Percentiles rank a stretch among this genome's conserved stretches.
These are phyloP conservation scores for Alternaria metachromatica DNA, from an alignment of 2,329 filamentous ascomycete species.

Conservation along the genomic window DNA sequence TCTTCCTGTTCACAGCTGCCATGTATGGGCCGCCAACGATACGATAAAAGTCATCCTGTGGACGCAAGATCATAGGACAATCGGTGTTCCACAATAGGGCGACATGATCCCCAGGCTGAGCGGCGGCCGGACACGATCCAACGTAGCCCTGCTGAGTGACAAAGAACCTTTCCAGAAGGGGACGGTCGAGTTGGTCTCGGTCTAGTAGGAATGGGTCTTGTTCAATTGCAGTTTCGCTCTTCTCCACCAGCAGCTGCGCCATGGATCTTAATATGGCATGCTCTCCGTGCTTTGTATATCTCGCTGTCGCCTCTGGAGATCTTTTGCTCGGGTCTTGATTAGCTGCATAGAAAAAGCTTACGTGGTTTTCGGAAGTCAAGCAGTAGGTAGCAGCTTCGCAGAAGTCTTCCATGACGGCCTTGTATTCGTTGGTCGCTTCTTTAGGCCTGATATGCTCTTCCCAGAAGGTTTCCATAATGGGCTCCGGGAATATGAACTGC, in stretches of 20 bases:
- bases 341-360: not conserved
- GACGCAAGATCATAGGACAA: not conserved
- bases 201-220: not conserved
- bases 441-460: not conserved
- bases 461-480: not conserved
- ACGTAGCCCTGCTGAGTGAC: not conserved
- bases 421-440: not conserved
- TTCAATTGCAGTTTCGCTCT: not conserved
- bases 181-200: too few species aligned
- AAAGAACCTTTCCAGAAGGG: too few species aligned
- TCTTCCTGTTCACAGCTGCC: not conserved
- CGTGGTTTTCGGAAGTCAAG: not conserved
- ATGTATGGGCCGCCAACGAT: not conserved
- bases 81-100: not conserved
- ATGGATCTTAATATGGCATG: not conserved
- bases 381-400: not conserved
- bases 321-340: fast-evolving
- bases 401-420: not conserved
- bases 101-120: not conserved
- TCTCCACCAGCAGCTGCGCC: not conserved
- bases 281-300: not conserved
- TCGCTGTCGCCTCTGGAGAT: not conserved
- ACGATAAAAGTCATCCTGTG: not conserved
- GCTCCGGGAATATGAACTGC: too few species aligned
- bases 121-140: not conserved